phyloP scores from a whole-genome alignment of 345 rosid genomes.

The Cardamine resedifolia region DNA sequence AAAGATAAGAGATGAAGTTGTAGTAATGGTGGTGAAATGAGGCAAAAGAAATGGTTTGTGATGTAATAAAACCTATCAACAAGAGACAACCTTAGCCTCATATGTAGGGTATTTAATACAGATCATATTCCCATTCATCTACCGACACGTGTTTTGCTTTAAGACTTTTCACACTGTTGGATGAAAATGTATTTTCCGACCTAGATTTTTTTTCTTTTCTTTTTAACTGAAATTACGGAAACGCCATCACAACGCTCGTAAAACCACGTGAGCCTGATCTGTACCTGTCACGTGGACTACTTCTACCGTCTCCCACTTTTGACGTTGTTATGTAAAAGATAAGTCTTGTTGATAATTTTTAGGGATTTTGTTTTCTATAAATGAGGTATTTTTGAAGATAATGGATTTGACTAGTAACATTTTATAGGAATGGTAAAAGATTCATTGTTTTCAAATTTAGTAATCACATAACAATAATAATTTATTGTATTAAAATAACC shows the following conservation, averaged over 20 bases:
- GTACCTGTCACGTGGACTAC: slow-evolving; percentile 37
- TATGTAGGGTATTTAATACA: slow-evolving; percentile 33
- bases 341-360: background rate
- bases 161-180: slow-evolving; percentile 9
- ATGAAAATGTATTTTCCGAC: background rate
- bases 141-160: slow-evolving; percentile 10
- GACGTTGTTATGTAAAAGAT: background rate
- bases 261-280: slow-evolving; percentile 41
- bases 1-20: background rate
- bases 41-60: slow-evolving; percentile 2
- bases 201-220: background rate
- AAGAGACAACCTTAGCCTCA: slow-evolving; percentile 28
- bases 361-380: background rate
- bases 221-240: slow-evolving; percentile 16
- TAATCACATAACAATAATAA: too few relatives aligned
- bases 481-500: too few relatives aligned
- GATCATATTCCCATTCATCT: slow-evolving; percentile 8
- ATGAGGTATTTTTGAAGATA: background rate
- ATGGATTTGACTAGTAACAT: too few relatives aligned
- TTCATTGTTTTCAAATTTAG: too few relatives aligned
- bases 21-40: background rate
- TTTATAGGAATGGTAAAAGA: too few relatives aligned
- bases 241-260: slow-evolving; percentile 21
- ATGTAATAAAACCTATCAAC: slow-evolving; percentile 20
- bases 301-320: slow-evolving; percentile 21